These are phyloP conservation scores for Colletotrichum cereale DNA, from an alignment of 2,329 filamentous ascomycete genomes.

Conservation along the genomic window DNA sequence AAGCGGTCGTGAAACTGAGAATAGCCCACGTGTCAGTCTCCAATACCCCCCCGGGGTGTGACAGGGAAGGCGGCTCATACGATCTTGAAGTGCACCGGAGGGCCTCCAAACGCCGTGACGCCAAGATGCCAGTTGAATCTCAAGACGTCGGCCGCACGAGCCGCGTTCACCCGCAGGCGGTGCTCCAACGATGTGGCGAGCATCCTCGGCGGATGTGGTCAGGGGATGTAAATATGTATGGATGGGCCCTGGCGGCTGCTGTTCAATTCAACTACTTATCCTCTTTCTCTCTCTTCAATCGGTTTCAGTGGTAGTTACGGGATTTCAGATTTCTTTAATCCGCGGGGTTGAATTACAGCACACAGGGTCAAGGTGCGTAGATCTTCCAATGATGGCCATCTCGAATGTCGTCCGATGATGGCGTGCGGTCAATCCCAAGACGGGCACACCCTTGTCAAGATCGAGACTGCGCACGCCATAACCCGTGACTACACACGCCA, in stretches of 20 bases:
- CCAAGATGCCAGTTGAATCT: constrained; percentile 67
- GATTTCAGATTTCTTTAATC: neutral
- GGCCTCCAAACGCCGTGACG: constrained; percentile 73
- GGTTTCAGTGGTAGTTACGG: neutral
- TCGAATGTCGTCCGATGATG: neutral
- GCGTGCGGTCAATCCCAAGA: neutral
- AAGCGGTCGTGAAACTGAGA: constrained; percentile 69
- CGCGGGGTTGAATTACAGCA: neutral
- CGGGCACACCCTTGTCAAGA: neutral
- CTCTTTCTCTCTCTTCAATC: neutral
- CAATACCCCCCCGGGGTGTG: neutral
- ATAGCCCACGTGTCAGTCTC: constrained; percentile 6
- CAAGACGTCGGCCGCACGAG: constrained; percentile 6
- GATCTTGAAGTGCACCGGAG: constrained; percentile 76
- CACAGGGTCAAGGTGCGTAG: constrained; percentile 2
- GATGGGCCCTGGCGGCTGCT: neutral
- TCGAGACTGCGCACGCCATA: constrained; percentile 29
- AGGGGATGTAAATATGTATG: neutral
- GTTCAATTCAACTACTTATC: neutral
- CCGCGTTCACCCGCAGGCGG: constrained; percentile 3
- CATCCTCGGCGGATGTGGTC: constrained; percentile 2
- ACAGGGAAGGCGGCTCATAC: constrained; percentile 44
- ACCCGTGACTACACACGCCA: constrained; percentile 24
- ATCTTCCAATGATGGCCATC: neutral
- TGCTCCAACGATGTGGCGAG: constrained; percentile 6